Evolutionary conservation across 306 rosid genomes (phyloP), one percentile per base, ranked within the genome.

Genomic region (Vigna trinervia): DNA sequence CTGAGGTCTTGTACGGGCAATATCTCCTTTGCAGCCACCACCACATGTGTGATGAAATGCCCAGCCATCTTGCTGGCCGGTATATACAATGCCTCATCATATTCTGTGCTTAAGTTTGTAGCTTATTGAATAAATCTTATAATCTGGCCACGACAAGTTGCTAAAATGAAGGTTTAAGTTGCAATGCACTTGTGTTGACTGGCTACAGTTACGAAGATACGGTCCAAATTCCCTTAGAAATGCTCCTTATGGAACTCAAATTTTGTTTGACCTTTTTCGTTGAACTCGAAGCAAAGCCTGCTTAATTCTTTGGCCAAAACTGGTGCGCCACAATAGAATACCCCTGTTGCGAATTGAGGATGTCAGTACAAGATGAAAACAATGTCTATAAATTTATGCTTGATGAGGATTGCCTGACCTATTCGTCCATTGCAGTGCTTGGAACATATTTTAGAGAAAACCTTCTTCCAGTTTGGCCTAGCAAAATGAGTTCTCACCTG

Each of bases 381-480:
- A 43, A 54, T 76, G 34, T 48, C 63, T 23, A 20, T 9, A 52
- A 61, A 50, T 12, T 8, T n/a, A 56, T 39, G 70, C 58, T 59
- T 39, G 12, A 13, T 78, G 59, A 58, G 79, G 61, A 60, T 56
- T 39, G 59, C 50, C 92, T 86, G 32, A 91, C 98, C 98, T 80
- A 93, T 93, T 84, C 92, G 83, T 17, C 97, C 97, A 89, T 81
- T 74, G 67, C 84, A 79, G 81, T 93, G 98, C 89, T 93, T 93
- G 65, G 98, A 87, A 78, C 88, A 85, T 23, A 90, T 83, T 85
- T 85, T 93, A 22, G 93, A 84, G 88, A 93, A 82, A 79, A 93
- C 98, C 82, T 90, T 93, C 90, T 93, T 93, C 98, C 98, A 93
- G 66, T 93, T 93, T 36, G 98, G 98, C 92, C 97, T 89, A 3